A percentile compares a stretch with the other conserved stretches of the same genome.
Evolutionary conservation across 2,329 filamentous ascomycete species (phyloP).

Genomic region (Chaetomium sp.): DNA sequence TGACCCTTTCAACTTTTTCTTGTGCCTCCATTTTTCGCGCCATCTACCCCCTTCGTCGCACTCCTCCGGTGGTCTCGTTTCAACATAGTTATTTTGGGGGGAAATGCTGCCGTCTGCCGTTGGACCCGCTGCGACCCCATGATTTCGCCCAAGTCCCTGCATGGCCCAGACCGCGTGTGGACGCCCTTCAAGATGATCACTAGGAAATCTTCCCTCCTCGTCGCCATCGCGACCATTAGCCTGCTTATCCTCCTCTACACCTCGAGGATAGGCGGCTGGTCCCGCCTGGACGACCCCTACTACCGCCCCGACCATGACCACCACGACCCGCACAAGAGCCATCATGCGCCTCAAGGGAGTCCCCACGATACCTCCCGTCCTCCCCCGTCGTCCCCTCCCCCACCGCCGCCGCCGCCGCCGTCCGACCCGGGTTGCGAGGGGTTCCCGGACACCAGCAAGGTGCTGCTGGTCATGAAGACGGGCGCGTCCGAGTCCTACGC

Average conservation of each 20-base stretch:
- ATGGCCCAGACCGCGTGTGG: slow-evolving; percentile 16
- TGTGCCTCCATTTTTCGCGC: background rate
- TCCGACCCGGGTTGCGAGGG: slow-evolving; percentile 41
- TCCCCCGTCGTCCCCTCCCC: background rate
- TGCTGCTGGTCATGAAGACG: slow-evolving; percentile 58
- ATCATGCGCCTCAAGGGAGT: slow-evolving; percentile 27
- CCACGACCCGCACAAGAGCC: slow-evolving; percentile 26
- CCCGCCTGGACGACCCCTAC: slow-evolving; percentile 37
- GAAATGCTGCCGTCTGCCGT: slow-evolving; percentile 16
- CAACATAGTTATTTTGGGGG: background rate
- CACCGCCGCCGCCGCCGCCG: slow-evolving; percentile 1
- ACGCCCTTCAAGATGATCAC: slow-evolving; percentile 36
- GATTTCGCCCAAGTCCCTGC: slow-evolving; percentile 17
- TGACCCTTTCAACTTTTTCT: background rate
- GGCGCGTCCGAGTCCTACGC: slow-evolving; percentile 57
- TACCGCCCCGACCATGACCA: slow-evolving; percentile 28
- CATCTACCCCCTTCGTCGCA: background rate
- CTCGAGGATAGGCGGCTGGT: slow-evolving; percentile 38
- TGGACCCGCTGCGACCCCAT: slow-evolving; percentile 9
- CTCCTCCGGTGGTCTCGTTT: background rate
- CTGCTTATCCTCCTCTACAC: slow-evolving; percentile 41
- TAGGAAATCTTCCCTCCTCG: slow-evolving; percentile 36
- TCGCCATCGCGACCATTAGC: slow-evolving; percentile 38
- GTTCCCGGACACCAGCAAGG: slow-evolving; percentile 32
- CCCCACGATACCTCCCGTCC: background rate